phyloP scores from a whole-genome alignment of 1,284 basidiomycete species.

The Cutaneotrichosporon cutaneum region DNA sequence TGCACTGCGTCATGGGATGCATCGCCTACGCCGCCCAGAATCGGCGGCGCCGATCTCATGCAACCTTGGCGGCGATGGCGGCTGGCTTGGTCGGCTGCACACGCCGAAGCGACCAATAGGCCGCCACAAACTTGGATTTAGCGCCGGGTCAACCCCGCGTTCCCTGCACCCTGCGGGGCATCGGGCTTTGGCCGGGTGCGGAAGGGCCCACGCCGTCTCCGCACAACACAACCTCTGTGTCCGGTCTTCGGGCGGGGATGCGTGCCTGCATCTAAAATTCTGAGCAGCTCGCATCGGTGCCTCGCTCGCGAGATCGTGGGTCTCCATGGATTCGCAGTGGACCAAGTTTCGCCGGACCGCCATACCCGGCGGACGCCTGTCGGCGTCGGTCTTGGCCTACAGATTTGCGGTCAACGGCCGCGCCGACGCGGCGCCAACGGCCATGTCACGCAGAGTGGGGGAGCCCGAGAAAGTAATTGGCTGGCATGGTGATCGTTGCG shows the following conservation, averaged over 20 bases:
- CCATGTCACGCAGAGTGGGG: not conserved
- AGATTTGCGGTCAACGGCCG: not conserved
- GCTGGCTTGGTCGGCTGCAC: not conserved
- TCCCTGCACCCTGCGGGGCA: not conserved
- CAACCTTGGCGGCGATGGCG: not conserved
- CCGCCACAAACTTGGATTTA: not conserved
- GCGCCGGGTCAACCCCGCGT: not conserved
- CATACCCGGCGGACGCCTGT: not conserved
- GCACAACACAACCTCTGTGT: not conserved
- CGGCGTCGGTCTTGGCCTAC: not conserved
- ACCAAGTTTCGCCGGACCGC: not conserved
- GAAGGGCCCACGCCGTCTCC: not conserved
- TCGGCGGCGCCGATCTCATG: not conserved
- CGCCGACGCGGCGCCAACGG: too few species aligned
- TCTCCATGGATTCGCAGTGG: not conserved
- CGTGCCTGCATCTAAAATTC: not conserved
- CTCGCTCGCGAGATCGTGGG: not conserved
- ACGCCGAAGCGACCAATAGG: not conserved
- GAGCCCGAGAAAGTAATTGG: too few species aligned
- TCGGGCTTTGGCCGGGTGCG: not conserved
- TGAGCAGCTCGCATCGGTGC: not conserved
- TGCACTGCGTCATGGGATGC: not conserved
- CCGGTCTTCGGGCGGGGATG: not conserved
- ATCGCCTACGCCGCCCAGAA: not conserved
- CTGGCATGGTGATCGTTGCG: too few species aligned